Percentiles rank a stretch among this genome's conserved stretches.
phyloP scores from a whole-genome alignment of 441 rosid species.

The Jatropha podagrica region DNA sequence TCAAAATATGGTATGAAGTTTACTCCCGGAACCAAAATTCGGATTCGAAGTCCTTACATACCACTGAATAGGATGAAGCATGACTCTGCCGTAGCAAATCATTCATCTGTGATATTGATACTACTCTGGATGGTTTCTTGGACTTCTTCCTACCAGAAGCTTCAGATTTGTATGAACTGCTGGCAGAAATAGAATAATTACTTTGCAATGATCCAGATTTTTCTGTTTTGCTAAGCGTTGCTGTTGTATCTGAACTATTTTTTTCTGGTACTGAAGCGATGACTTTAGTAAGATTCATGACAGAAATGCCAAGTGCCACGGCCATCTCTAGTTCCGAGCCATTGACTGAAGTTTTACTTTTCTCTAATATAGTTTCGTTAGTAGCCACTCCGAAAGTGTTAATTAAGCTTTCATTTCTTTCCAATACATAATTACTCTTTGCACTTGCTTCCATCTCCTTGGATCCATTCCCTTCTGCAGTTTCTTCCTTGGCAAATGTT shows the following conservation, averaged over 20 bases:
- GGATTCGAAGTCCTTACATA: slow-evolving; percentile 25
- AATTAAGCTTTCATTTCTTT: neutral
- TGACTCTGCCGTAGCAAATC: slow-evolving; percentile 42
- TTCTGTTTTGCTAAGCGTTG: slow-evolving; percentile 23
- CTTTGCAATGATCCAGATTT: slow-evolving; percentile 29
- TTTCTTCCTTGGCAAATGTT: neutral
- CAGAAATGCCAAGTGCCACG: slow-evolving; percentile 7
- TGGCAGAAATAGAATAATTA: slow-evolving; percentile 21
- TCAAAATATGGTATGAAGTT: slow-evolving; percentile 13
- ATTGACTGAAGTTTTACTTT: slow-evolving; percentile 17
- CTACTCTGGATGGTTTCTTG: slow-evolving; percentile 36
- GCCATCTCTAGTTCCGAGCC: slow-evolving; percentile 9
- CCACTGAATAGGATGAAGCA: slow-evolving; percentile 42
- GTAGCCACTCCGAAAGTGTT: neutral
- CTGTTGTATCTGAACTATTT: slow-evolving; percentile 14
- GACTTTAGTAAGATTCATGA: slow-evolving; percentile 14
- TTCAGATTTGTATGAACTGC: slow-evolving; percentile 23
- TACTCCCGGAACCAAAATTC: slow-evolving; percentile 6
- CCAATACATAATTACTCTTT: neutral
- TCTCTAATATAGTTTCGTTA: neutral
- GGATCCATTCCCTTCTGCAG: neutral
- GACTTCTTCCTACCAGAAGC: slow-evolving; percentile 27
- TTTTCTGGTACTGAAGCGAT: slow-evolving; percentile 16
- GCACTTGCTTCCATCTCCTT: neutral
- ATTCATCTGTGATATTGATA: slow-evolving; percentile 60